Percentiles rank a stretch among this genome's conserved stretches.
Evolutionary conservation across 202 grass and related monocot genomes (phyloP).

Genomic region (Alloteropsis angusta): DNA sequence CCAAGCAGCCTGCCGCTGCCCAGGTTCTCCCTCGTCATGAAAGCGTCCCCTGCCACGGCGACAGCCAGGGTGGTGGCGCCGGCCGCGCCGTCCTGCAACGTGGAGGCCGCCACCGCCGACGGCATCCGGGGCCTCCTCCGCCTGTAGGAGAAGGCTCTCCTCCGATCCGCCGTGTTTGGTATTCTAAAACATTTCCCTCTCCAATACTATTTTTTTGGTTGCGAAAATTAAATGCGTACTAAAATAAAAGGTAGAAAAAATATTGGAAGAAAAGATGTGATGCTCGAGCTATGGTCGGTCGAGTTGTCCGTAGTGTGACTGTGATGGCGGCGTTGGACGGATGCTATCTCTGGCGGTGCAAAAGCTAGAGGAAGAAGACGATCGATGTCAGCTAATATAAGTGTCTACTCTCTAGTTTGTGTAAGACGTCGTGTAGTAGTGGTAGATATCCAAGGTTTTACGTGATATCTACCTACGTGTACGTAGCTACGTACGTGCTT

Average conservation of each 20-base stretch:
- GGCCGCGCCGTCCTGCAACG: slow-evolving; percentile 11
- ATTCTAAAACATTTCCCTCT: slow-evolving; percentile 22
- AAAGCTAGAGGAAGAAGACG: slow-evolving; percentile 3
- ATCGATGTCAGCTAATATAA: slow-evolving; percentile 28
- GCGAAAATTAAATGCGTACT: slow-evolving; percentile 26
- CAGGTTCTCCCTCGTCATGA: slow-evolving; percentile 23
- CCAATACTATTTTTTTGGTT: slow-evolving; percentile 39
- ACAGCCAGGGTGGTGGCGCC: not conserved
- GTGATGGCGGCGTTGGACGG: slow-evolving; percentile 33
- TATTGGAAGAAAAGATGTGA: slow-evolving; percentile 32
- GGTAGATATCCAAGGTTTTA: slow-evolving; percentile 42
- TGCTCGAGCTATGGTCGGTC: slow-evolving; percentile 49
- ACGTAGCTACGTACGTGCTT: not conserved
- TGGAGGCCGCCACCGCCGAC: slow-evolving; percentile 16
- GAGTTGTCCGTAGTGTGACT: slow-evolving; percentile 37
- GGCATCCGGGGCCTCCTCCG: slow-evolving; percentile 38
- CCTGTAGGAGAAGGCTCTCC: slow-evolving; percentile 14
- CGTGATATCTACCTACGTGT: slow-evolving; percentile 10
- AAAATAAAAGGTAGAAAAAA: slow-evolving; percentile 34
- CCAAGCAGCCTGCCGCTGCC: slow-evolving; percentile 43
- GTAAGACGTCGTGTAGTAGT: not conserved
- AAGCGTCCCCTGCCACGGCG: too few species aligned
- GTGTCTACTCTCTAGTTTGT: too few species aligned
- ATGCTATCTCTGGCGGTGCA: slow-evolving; percentile 18
- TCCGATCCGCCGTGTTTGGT: too few species aligned